Percentiles rank a stretch among this genome's conserved stretches.
These are phyloP conservation scores for Cladophialophora carrionii DNA, from an alignment of 2,329 filamentous ascomycete species.

Conservation along the genomic window DNA sequence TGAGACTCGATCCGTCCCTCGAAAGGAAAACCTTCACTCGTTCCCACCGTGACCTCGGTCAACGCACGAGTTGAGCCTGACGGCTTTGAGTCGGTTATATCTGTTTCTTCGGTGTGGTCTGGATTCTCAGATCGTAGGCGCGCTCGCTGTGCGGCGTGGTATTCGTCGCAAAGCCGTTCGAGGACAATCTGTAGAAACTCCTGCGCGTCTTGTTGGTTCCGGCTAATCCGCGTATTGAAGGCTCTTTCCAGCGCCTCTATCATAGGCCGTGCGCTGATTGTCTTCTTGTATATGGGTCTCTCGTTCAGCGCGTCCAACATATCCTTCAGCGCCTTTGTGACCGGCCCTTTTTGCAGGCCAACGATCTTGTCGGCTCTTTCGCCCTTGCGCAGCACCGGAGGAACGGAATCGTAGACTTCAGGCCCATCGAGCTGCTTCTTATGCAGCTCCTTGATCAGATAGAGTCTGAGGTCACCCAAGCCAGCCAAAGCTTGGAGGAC, in stretches of 20 bases:
- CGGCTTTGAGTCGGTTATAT: slow-evolving; percentile 45
- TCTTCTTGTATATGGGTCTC: slow-evolving; percentile 89
- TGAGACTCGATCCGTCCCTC: slow-evolving; percentile 93
- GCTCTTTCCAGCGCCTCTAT: slow-evolving; percentile 80
- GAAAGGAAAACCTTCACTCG: slow-evolving; percentile 78
- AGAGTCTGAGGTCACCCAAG: slow-evolving; percentile 82
- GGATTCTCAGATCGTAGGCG: slow-evolving; percentile 51
- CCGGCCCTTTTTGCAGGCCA: slow-evolving; percentile 74
- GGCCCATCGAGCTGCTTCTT: slow-evolving; percentile 77
- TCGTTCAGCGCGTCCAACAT: slow-evolving; percentile 93
- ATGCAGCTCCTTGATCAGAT: slow-evolving; percentile 89
- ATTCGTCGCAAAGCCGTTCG: slow-evolving; percentile 90
- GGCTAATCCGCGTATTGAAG: slow-evolving; percentile 86
- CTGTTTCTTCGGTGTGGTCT: slow-evolving; percentile 39
- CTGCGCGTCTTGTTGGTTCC: slow-evolving; percentile 96
- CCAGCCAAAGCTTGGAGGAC: slow-evolving; percentile 92
- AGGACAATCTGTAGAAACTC: slow-evolving; percentile 94
- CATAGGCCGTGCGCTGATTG: slow-evolving; percentile 84
- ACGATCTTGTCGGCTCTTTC: slow-evolving; percentile 55
- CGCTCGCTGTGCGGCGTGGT: slow-evolving; percentile 79
- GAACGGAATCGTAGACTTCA: slow-evolving; percentile 70
- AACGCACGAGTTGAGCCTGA: slow-evolving; percentile 37
- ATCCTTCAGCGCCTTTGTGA: slow-evolving; percentile 86
- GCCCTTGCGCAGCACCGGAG: slow-evolving; percentile 45
- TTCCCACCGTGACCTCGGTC: slow-evolving; percentile 43